A percentile compares a stretch with the other conserved stretches of the same genome.
phyloP scores from a whole-genome alignment of 2,329 filamentous ascomycete genomes.

The Aspergillus brasiliensis region DNA sequence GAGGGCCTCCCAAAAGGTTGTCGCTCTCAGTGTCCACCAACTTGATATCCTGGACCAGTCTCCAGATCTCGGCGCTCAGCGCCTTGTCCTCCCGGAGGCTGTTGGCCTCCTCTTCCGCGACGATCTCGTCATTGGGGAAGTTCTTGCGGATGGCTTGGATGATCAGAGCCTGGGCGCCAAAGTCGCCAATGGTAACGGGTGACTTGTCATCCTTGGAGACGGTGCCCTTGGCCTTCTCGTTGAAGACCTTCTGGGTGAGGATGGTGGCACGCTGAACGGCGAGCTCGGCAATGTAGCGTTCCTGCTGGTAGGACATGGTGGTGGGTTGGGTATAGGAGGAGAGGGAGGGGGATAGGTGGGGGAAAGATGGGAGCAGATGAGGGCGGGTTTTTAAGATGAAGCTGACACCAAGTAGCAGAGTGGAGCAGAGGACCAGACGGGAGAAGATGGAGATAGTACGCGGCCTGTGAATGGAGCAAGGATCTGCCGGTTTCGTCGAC shows the following conservation, averaged over 20 bases:
- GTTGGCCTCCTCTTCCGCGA: constrained; percentile 91
- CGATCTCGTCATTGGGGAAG: constrained; percentile 88
- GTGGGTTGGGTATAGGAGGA: constrained; percentile 25
- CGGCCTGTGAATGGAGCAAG: constrained; percentile 22
- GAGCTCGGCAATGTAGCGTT: constrained; percentile 81
- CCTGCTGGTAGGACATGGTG: constrained; percentile 65
- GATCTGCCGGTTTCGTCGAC: constrained; percentile 24
- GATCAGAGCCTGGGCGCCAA: constrained; percentile 95
- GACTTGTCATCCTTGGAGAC: constrained; percentile 93
- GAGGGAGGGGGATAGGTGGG: constrained; percentile 27
- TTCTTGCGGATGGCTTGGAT: constrained; percentile 85
- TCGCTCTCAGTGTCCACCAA: constrained; percentile 69
- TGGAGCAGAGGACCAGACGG: constrained; percentile 38
- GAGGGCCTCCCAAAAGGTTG: constrained; percentile 67
- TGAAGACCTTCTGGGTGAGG: constrained; percentile 75
- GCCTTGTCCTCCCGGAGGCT: constrained; percentile 71
- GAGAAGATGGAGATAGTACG: constrained; percentile 28
- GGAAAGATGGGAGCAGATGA: constrained; percentile 44
- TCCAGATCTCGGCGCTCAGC: constrained; percentile 79
- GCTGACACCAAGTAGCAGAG: constrained; percentile 47
- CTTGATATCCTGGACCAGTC: constrained; percentile 71
- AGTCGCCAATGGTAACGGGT: constrained; percentile 96
- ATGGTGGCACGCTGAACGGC: constrained; percentile 82
- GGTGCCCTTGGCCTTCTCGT: constrained; percentile 92
- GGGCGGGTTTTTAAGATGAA: constrained; percentile 41